Evolutionary conservation across 2,329 filamentous ascomycete genomes (phyloP), one percentile per base, ranked within the genome.

Genomic region (Didymellaceae sp.): DNA sequence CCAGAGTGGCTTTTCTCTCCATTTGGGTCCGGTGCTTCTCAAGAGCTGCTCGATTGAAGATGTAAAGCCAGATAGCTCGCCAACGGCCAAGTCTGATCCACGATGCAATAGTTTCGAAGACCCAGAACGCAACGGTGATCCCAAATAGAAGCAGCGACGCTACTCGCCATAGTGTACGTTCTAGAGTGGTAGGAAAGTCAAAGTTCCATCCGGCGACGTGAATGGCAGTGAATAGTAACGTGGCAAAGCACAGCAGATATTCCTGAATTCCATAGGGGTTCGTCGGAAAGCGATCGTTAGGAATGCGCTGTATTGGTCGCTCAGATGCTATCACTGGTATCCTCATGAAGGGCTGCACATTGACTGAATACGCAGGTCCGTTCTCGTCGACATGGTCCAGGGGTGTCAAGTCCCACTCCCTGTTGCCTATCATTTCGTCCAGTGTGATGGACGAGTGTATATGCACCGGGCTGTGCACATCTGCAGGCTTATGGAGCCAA

Each of bases 121-220:
- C 25, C 56, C 59, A 62, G 16, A 61, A 61, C 3, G 51, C 52
- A 17, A 58, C 51, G 3, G 59, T 62, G 13, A 61, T 60, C 2
- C 55, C 51, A 33, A 62, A 59, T 1, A 59, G 34, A 3, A 61
- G 31, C 0, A 57, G 42, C 1, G 48, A 58, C 7, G 53, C 49
- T 5, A 54, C 35, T n/a, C 53, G 45, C 55, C 53, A 59, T 5
- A 55, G 40, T 4, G 45, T 30, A 10, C 44, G 42, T 22, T 59
- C 53, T 26, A 45, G 43, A 2, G 26, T 11, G 2, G 46, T 48
- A 2, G 52, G 56, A 21, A 62, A 57, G 17, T 54, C 47, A 20
- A 58, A 62, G 17, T 59, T 56, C 56, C 54, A 57, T 1, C 46
- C 56, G 1, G 50, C 41, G 5, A 55, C 30, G 22, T 58, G 57